Base-by-base conservation (phyloP, 441 rosid genomes). In the Erysimum cheiri region DNA sequence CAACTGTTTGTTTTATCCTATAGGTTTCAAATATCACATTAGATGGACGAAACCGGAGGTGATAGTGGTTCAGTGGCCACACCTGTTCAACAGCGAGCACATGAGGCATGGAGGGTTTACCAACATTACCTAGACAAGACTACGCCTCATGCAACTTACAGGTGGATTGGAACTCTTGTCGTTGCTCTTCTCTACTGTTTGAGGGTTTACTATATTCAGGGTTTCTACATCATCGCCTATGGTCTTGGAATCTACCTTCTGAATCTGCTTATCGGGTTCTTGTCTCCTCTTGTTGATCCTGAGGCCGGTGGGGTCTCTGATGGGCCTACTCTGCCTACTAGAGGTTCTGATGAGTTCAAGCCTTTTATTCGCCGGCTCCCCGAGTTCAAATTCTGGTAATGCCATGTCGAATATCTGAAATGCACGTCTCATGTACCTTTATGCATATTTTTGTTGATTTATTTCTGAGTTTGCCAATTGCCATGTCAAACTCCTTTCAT, bases 321-420 rank as follows among this genome's bases (percentile, higher is more conserved):
- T 74, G 97, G 93, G 6, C 88, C 98, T 78, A 36, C 80, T 37
- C 78, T 93, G 72, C 98, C 98, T 1, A 93, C 97, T 7, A 89
- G 88, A 80, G 96, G 96, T 66, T 93, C 98, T 63, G 97, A 93
- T 75, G 98, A 93, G 81, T 93, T 93, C 84, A 93, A 88, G 84
- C 97, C 97, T 5, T 93, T 90, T 70, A 88, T 93, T 71, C 94
- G 97, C 54, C 84, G 98, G 6, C 93, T 93, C 37, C 98, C 97
- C 0, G 97, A 93, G 88, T 93, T 93, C 76, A 93, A 93, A 79
- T 91, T 91, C 88, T 93, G 98, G 98, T 93, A 63, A 35, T 44
- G 5, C 64, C 33, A 4, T 49, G 48, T 46, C 1, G 5, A 9
- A 33, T 56, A 7, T 35, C 31, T n/a, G 35, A 5, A 43, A 37